These are phyloP conservation scores for Adansonia digitata DNA, from an alignment of 345 rosid genomes.

Conservation along the genomic window DNA sequence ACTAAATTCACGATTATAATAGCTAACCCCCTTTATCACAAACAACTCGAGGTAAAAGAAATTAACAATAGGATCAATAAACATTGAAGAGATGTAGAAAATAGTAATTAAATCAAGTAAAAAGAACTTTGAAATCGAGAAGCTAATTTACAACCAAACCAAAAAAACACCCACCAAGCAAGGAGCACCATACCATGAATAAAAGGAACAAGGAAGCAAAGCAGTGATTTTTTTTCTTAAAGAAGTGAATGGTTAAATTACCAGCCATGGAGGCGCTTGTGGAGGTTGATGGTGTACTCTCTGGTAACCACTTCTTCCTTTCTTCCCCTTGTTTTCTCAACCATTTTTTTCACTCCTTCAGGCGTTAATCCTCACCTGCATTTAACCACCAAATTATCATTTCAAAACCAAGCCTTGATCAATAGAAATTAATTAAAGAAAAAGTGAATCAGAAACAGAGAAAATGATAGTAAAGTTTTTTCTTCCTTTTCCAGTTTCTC, in stretches of 20 bases:
- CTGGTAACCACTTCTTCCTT: too few relatives aligned
- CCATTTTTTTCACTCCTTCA: constrained; percentile 35
- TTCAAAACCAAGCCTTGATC: not conserved
- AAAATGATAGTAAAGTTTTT: not conserved
- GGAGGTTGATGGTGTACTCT: too few relatives aligned
- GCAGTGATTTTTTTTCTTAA: not conserved
- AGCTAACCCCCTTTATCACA: not conserved
- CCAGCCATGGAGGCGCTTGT: constrained; percentile 84
- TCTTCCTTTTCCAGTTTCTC: not conserved
- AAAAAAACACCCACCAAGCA: not conserved
- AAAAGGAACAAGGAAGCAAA: not conserved
- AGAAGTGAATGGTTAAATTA: constrained; percentile 4
- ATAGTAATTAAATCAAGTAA: not conserved
- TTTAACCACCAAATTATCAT: constrained; percentile 11
- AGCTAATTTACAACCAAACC: not conserved
- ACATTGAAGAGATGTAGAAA: not conserved
- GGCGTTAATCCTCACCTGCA: constrained; percentile 25
- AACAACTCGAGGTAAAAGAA: not conserved
- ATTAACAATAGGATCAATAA: not conserved
- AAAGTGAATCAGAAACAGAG: not conserved
- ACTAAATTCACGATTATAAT: not conserved
- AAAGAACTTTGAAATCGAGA: not conserved
- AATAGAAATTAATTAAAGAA: not conserved
- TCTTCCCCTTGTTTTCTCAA: too few relatives aligned
- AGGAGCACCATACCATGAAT: not conserved